Conservation (phyloP, 2,329 filamentous ascomycete genomes). For the Neonectria neomacrospora region DNA sequence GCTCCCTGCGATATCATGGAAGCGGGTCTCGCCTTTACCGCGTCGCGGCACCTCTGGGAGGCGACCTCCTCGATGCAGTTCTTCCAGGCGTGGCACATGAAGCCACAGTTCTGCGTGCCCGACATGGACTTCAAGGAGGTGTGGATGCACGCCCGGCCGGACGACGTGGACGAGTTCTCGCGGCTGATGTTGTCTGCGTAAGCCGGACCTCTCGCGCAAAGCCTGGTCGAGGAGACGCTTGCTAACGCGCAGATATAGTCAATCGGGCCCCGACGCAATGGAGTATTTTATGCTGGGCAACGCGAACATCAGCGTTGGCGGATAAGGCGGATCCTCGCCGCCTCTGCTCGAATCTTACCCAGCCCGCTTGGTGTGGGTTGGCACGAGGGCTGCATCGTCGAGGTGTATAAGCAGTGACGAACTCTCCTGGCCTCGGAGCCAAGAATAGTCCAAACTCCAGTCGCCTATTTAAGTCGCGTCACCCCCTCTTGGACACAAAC, state of each 20-base stretch:
- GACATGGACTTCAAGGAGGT: constrained; percentile 51
- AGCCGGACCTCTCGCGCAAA: constrained; percentile 31
- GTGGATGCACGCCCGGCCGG: constrained; percentile 50
- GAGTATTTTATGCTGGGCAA: constrained; percentile 52
- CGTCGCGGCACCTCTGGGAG: constrained; percentile 57
- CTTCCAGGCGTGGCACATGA: constrained; percentile 57
- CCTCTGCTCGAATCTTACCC: background rate
- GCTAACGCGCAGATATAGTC: constrained; percentile 37
- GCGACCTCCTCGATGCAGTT: constrained; percentile 55
- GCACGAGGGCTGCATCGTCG: background rate
- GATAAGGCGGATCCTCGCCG: background rate
- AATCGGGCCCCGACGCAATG: constrained; percentile 50
- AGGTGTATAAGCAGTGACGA: background rate
- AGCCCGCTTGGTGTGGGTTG: background rate
- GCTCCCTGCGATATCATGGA: constrained; percentile 36
- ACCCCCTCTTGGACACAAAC: background rate
- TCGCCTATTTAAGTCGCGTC: background rate
- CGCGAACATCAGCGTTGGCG: constrained; percentile 29
- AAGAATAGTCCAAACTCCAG: background rate
- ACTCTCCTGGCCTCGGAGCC: background rate
- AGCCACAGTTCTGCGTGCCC: constrained; percentile 52
- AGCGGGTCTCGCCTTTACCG: constrained; percentile 45
- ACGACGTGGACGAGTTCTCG: constrained; percentile 55
- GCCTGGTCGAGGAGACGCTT: background rate
- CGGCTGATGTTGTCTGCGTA: constrained; percentile 52